Conservation (phyloP, 768 basidiomycete species). For the Steccherinum ochraceum region DNA sequence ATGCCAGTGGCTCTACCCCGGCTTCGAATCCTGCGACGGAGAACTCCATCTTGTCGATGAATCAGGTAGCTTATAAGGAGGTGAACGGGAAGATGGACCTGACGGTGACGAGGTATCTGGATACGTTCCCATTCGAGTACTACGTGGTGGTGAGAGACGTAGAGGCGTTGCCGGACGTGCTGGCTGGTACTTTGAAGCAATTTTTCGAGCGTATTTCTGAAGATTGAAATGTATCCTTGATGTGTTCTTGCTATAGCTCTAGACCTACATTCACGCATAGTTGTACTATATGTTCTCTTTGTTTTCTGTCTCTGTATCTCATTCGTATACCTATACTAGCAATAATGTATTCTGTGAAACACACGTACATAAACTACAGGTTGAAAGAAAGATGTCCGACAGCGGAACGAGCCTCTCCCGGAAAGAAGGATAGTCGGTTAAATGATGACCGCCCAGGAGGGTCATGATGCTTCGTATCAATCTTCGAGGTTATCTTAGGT, state of each 20-base stretch:
- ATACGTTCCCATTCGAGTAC: constrained; percentile 97
- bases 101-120: constrained; percentile 83
- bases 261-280: not conserved
- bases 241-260: not conserved
- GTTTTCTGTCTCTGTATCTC: too few species aligned
- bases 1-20: not conserved
- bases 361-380: too few species aligned
- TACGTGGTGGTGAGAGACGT: constrained; percentile 90
- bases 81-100: constrained; percentile 81
- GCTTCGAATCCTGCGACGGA: constrained; percentile 5
- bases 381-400: constrained; percentile 10
- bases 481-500: constrained; percentile 4
- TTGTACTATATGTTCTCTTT: constrained; percentile 4
- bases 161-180: constrained; percentile 85
- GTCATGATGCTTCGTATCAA: constrained; percentile 15
- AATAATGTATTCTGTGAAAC: not conserved
- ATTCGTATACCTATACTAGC: not conserved
- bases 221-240: constrained; percentile 32
- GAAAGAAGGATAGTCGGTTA: not conserved
- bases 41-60: constrained; percentile 89
- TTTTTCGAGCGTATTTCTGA: constrained; percentile 85
- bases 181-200: constrained; percentile 84
- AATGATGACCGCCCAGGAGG: constrained; percentile 4
- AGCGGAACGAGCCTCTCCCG: constrained; percentile 18
- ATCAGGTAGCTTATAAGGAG: constrained; percentile 81